Base-by-base conservation (phyloP, 1,139 yeast species). In the Yamadazyma diospyri region DNA sequence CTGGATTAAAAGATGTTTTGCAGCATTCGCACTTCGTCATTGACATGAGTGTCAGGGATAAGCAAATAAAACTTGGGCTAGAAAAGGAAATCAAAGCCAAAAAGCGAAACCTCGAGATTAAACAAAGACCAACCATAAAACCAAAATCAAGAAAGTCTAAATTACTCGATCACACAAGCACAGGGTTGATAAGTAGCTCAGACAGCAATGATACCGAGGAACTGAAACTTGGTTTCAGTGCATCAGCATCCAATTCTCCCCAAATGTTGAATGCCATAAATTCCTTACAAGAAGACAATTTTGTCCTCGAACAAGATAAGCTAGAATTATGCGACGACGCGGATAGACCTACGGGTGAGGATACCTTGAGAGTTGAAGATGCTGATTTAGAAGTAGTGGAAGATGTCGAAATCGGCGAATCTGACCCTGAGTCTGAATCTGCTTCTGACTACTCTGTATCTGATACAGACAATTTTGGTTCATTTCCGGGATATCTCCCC, bases 1-100 rank as follows among this genome's bases (percentile, higher is more conserved):
- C 97, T 1, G 73, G 79, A 39, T 64, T 89, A 53, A 84, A 89
- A 49, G 81, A 79, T 31, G 69, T 70, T 25, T 64, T 92, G 34
- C 94, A 88, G 45, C 74, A 74, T 34, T 80, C 95, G 4, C 85
- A 83, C 54, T 57, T 75, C 35, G 69, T 74, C 7, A 61, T 66
- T 29, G 79, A 76, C 38, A 64, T 76, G 69, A 72, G 79, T 41
- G 69, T 74, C 16, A 51, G 72, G 33, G 72, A 67, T 39, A 67
- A 68, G 38, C 69, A 65, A 33, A 50, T 64, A 35, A 66, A 65
- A 37, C 38, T 66, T 25, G 62, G 54, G 38, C 47, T 64, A 20
- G 70, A 66, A 40, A 61, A 61, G 35, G 69, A 62, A 41, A 48
- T 65, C 50, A 62, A 59, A 39, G 37, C 57, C 6, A 61, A 59